phyloP scores from a whole-genome alignment of 441 rosid genomes.

The Isatis lusitanica region DNA sequence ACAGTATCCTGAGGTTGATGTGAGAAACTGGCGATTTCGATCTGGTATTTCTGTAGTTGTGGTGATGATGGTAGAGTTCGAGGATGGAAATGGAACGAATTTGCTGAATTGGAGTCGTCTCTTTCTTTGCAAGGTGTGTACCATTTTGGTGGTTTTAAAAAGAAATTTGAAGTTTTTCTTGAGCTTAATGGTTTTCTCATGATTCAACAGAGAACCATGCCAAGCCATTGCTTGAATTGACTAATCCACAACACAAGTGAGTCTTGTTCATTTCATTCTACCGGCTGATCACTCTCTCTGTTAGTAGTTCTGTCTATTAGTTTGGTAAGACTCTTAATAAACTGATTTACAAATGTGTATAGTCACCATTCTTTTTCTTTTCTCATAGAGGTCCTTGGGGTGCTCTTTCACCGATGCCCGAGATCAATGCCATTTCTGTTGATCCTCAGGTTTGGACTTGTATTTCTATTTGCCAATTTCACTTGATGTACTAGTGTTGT shows the following conservation, averaged over 20 bases:
- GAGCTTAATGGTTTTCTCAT: slow-evolving; percentile 5
- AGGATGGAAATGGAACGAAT: slow-evolving; percentile 90
- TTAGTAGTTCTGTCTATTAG: background rate
- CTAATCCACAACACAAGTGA: slow-evolving; percentile 89
- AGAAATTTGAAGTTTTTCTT: background rate
- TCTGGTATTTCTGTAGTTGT: slow-evolving; percentile 53
- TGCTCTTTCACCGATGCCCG: slow-evolving; percentile 92
- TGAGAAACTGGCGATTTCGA: background rate
- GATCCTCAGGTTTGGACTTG: slow-evolving; percentile 64
- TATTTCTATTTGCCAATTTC: background rate
- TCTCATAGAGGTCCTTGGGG: slow-evolving; percentile 93
- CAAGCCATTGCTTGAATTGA: slow-evolving; percentile 65
- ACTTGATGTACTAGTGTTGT: background rate
- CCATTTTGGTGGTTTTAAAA: background rate
- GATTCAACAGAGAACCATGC: slow-evolving; percentile 53
- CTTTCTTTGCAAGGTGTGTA: slow-evolving; percentile 51
- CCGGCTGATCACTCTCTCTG: background rate
- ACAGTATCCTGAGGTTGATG: background rate
- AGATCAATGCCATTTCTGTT: slow-evolving; percentile 86
- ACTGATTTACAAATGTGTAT: background rate
- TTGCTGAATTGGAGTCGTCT: slow-evolving; percentile 45
- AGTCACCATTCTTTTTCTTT: slow-evolving; percentile 11
- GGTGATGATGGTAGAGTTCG: slow-evolving; percentile 92
- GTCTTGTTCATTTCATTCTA: slow-evolving; percentile 31
- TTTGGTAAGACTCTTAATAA: background rate